Evolutionary conservation across 805 yeast genomes (phyloP).

Genomic region (Deakozyma indianensis): DNA sequence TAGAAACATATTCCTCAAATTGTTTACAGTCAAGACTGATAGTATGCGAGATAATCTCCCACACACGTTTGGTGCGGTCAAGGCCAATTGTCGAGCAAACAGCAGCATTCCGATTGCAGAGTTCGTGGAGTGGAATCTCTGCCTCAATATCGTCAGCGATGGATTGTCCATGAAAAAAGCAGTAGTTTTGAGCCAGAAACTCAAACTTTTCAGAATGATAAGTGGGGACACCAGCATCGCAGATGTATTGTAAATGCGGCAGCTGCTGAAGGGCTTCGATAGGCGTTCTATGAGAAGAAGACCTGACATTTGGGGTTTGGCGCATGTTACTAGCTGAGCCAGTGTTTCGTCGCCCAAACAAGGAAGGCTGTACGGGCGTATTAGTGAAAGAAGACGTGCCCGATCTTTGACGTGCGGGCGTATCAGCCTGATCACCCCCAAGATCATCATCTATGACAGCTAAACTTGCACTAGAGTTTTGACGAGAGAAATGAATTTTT

Average conservation of each 20-base stretch:
- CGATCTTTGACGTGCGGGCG: not conserved
- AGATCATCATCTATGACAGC: not conserved
- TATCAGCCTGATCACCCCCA: not conserved
- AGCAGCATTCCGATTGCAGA: conserved; percentile 28
- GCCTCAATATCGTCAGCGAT: not conserved
- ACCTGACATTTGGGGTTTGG: not conserved
- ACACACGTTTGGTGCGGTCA: conserved; percentile 8
- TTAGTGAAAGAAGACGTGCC: not conserved
- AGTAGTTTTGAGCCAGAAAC: conserved; percentile 10
- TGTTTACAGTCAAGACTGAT: conserved; percentile 2
- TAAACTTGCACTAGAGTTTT: conserved; percentile 1
- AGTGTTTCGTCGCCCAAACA: not conserved
- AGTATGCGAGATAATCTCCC: conserved; percentile 11
- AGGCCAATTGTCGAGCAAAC: conserved; percentile 1
- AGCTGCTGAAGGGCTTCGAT: not conserved
- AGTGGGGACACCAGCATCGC: conserved; percentile 7
- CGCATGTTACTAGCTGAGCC: not conserved
- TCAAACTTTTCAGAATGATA: conserved; percentile 11
- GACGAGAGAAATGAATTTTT: not conserved
- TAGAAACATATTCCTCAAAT: not conserved
- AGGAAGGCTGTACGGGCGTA: not conserved
- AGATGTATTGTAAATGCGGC: conserved; percentile 6
- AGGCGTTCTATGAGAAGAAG: not conserved
- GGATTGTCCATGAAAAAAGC: conserved; percentile 1
- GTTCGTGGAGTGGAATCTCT: conserved; percentile 24